Evolutionary conservation across 108 stramenopile species (phyloP), one percentile per base, ranked within the genome.

Genomic region (Mediolabrus comicus): DNA sequence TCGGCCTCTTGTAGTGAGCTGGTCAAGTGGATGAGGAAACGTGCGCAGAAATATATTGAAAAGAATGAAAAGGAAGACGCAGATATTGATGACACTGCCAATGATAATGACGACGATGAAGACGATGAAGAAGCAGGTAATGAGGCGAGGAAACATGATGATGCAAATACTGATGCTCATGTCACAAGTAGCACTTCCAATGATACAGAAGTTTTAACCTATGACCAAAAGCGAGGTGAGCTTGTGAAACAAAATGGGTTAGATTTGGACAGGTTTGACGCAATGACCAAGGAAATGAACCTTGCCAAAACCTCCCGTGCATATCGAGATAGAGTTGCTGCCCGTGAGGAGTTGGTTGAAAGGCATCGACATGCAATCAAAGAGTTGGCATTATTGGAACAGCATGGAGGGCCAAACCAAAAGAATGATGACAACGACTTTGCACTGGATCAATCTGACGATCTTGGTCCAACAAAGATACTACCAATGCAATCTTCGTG

Each of bases 401-500:
- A 52, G 32, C 60, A 71, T 31, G 35, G 67, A 60, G 9, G 27
- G 75, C 58, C 4, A 67, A 49, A 24, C 13, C 10, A 53, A 14
- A 6, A 35, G 26, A 13, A 46, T 11, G 28, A 32, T 27, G 11
- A 9, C 19, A 41, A 55, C 41, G 28, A 46, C 27, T 16, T 34
- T 33, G 28, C 43, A 26, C n/a, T 52, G 11, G 59, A 53, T 25
- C 32, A 26, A 17, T 26, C 52, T 24, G 39, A 33, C 27, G 53
- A 57, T 39, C 32, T 17, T 35, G 53, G 7, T 43, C 27, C 71
- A 46, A 26, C 33, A 24, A 53, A 53, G 0, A 17, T 62, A n/a
- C 30, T 91, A 9, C 84, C 90, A 16, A 65, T 90, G 9, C 71
- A 88, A 30, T 87, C 84, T 4, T 91, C 93, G 4, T 88, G 82